Conservation (phyloP, 75 land plant genomes). For the Selaginella moellendorffii region DNA sequence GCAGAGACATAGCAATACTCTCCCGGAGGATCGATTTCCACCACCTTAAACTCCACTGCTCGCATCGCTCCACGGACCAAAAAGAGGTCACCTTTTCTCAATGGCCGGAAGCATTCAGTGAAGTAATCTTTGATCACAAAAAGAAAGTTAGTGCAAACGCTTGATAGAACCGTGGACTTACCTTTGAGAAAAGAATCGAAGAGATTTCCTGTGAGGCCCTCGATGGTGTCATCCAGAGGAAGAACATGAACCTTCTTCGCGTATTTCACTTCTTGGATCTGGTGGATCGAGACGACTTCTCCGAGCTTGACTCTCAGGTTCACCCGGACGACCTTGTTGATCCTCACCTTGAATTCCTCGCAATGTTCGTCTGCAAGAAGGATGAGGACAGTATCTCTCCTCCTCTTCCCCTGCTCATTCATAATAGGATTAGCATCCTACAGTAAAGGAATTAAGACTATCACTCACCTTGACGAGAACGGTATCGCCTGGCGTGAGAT, state of each 20-base stretch:
- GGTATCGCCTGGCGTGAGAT: no score
- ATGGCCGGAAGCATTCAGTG: background rate
- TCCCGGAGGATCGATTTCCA: background rate
- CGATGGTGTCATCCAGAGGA: background rate
- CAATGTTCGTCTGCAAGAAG: background rate
- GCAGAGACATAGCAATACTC: background rate
- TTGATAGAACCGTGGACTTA: no score
- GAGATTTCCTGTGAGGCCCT: background rate
- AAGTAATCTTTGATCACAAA: no score
- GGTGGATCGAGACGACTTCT: background rate
- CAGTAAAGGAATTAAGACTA: no score
- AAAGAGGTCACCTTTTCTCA: background rate
- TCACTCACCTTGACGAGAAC: no score
- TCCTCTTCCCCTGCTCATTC: background rate
- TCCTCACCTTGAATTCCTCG: background rate
- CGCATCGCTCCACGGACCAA: background rate
- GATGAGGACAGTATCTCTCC: background rate
- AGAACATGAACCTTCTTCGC: background rate
- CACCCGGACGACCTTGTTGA: background rate
- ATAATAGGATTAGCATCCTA: no score
- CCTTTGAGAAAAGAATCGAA: background rate
- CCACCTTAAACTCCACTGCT: background rate
- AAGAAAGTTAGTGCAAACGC: no score
- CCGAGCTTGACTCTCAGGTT: background rate
- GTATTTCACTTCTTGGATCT: background rate